Percentiles rank a stretch among this genome's conserved stretches.
Evolutionary conservation across 352 stramenopile species (phyloP).

Genomic region (Pythium monospermum): DNA sequence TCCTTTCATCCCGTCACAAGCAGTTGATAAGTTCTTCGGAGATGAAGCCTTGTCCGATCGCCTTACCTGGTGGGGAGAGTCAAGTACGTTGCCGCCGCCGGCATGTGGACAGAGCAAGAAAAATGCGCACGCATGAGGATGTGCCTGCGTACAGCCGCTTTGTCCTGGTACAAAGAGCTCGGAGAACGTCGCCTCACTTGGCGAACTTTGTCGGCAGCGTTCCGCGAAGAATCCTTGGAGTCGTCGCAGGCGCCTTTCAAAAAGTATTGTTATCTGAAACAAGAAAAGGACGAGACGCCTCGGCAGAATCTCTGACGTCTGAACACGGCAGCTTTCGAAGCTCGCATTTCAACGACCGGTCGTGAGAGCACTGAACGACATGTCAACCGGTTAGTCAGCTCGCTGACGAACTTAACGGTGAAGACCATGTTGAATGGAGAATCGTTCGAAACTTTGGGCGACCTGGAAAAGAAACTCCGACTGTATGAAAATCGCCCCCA

Average conservation of each 20-base stretch:
- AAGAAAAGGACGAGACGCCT: neutral
- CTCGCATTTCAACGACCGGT: neutral
- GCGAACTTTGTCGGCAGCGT: neutral
- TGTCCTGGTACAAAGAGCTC: neutral
- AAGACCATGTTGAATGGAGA: slow-evolving; percentile 1
- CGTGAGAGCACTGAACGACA: neutral
- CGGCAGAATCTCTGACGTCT: slow-evolving; percentile 1
- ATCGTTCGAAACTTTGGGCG: neutral
- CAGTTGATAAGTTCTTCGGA: neutral
- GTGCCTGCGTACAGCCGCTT: neutral
- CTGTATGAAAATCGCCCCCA: neutral
- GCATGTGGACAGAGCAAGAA: neutral
- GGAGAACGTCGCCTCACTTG: neutral
- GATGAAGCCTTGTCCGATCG: neutral
- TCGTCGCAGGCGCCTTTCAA: neutral
- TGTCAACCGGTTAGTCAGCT: neutral
- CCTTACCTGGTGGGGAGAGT: neutral
- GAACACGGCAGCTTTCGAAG: neutral
- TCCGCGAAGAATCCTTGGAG: neutral
- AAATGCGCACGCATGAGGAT: neutral
- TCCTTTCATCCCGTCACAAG: neutral
- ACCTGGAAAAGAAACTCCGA: neutral
- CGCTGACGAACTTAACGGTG: neutral
- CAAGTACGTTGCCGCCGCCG: neutral
- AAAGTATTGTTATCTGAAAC: neutral